Evolutionary conservation across 2,329 filamentous ascomycete genomes (phyloP).

Genomic region (Penicillium sp.): DNA sequence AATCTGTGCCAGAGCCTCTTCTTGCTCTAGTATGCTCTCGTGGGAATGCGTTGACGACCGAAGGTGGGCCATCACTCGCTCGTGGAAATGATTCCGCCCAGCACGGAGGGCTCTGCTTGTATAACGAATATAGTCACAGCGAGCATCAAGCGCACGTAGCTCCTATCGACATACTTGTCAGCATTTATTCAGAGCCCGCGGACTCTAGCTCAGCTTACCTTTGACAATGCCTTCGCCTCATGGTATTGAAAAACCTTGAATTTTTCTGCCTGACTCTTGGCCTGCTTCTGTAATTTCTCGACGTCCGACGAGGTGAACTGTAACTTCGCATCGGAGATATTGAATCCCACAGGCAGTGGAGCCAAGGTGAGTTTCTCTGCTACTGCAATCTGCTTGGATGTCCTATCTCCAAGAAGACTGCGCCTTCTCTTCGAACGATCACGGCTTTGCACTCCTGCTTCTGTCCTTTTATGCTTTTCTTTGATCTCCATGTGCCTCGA

Average conservation of each 20-base stretch:
- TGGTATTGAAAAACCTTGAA: constrained; percentile 24
- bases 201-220: constrained; percentile 16
- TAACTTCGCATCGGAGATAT: constrained; percentile 16
- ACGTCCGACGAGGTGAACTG: constrained; percentile 19
- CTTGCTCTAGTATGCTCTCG: constrained; percentile 72
- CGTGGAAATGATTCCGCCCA: constrained; percentile 72
- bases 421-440: constrained; percentile 15
- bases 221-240: constrained; percentile 23
- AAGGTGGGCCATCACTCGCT: constrained; percentile 72
- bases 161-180: constrained; percentile 48
- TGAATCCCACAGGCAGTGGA: constrained; percentile 19
- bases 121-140: constrained; percentile 71
- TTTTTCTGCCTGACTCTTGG: constrained; percentile 20
- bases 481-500: background rate
- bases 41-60: constrained; percentile 69
- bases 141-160: constrained; percentile 70
- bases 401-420: constrained; percentile 3
- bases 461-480: constrained; percentile 10
- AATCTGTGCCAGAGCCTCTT: constrained; percentile 72
- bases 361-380: constrained; percentile 2
- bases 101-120: constrained; percentile 71
- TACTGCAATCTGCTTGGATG: constrained; percentile 9
- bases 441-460: constrained; percentile 14
- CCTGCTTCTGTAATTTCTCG: constrained; percentile 21
- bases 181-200: background rate